Evolutionary conservation across 2,329 filamentous ascomycete species (phyloP), one percentile per base, ranked within the genome.

Genomic region (Clonostachys solani): DNA sequence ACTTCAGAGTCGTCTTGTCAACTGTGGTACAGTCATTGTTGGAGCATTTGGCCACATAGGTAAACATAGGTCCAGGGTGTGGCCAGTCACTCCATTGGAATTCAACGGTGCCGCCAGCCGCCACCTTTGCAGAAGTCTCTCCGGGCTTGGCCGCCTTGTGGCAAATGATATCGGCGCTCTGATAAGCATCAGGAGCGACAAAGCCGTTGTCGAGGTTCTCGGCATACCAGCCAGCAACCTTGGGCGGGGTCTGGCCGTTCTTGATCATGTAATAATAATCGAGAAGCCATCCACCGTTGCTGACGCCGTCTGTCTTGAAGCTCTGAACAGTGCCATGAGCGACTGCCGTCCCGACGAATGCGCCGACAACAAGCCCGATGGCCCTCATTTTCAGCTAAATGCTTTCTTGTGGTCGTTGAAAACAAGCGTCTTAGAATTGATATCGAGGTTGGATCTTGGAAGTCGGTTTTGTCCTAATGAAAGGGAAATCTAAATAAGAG

Each of bases 191-290:
- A 35, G 66, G 64, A 29, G 60, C 69, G 23, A 78, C 71, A 58
- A 74, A 76, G 54, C 77, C 75, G 60, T 73, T 72, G 57, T 72
- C 71, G 49, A 67, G 67, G 51, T 72, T 64, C 45, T 64, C 50
- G 7, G 69, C 62, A 36, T 59, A 57, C 70, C 70, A 73, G 36
- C 67, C 69, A 12, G 51, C 44, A 13, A 45, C 48, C 7, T 42
- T 40, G 6, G 51, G 49, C 29, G 19, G 33, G 9, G 45, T 36
- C 15, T 43, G 45, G 33, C 56, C 52, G 54, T 70, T 56, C 49
- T 40, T 17, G 10, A 17, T 40, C 10, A 23, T 19, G 34, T 40
- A 45, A 23, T 45, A 45, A 37, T 45, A 45, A 19, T 50, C 53
- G n/a, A 49, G 45, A 36, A 19, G 47, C 44, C 54, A 59, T 3